phyloP scores from a whole-genome alignment of 345 rosid species.

The Theobroma cacao region DNA sequence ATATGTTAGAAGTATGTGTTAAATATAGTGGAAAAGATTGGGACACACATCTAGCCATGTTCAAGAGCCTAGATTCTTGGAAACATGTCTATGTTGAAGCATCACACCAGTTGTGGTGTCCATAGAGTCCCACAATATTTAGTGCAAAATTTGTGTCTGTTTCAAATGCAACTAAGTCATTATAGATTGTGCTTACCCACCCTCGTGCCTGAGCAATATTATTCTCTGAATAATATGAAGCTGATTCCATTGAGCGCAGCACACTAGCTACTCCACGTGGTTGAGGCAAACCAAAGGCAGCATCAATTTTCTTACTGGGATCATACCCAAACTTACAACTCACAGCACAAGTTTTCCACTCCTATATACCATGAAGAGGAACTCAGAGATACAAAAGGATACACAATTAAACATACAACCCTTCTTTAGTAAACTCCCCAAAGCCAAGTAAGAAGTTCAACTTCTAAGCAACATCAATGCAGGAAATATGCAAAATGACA shows the following conservation, averaged over 20 bases:
- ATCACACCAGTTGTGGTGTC: neutral
- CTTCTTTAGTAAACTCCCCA: neutral
- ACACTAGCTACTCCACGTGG: slow-evolving; percentile 43
- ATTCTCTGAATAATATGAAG: slow-evolving; percentile 74
- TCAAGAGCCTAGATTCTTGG: neutral
- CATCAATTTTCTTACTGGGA: slow-evolving; percentile 53
- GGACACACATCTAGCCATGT: neutral
- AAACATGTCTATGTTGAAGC: neutral
- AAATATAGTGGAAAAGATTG: neutral
- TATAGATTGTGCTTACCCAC: slow-evolving; percentile 89
- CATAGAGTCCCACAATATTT: neutral
- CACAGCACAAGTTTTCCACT: slow-evolving; percentile 58
- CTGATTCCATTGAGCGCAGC: slow-evolving; percentile 91
- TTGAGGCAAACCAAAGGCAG: slow-evolving; percentile 51
- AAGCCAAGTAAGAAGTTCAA: neutral
- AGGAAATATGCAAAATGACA: neutral
- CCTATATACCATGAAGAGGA: slow-evolving; percentile 40
- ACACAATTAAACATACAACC: neutral
- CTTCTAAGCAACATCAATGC: slow-evolving; percentile 2
- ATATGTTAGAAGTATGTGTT: neutral
- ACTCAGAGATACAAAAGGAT: neutral
- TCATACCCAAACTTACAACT: slow-evolving; percentile 63
- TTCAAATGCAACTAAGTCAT: slow-evolving; percentile 23
- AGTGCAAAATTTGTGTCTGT: neutral
- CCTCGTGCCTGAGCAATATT: slow-evolving; percentile 77